Conservation (phyloP, 2,329 filamentous ascomycete genomes). For the Fusarium pseudoanthophilum region DNA sequence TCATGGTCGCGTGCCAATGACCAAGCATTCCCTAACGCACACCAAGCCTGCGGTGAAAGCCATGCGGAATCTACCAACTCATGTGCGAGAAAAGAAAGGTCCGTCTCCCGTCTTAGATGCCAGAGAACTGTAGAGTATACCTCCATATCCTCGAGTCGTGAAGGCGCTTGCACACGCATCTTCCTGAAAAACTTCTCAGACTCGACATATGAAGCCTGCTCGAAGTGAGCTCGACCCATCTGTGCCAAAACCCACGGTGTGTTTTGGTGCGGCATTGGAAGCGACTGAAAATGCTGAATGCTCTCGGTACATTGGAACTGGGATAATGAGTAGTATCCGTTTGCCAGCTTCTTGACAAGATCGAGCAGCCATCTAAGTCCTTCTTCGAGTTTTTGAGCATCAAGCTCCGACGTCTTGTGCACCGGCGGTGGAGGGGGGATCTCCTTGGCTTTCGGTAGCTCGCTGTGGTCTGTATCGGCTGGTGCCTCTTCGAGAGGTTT, state of each 20-base stretch:
- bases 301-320: constrained; percentile 84
- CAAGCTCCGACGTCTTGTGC: constrained; percentile 58
- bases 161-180: constrained; percentile 82
- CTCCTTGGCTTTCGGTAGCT: constrained; percentile 62
- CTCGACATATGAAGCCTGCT: constrained; percentile 86
- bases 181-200: constrained; percentile 87
- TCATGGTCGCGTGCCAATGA: constrained; percentile 93
- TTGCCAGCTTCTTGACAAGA: constrained; percentile 82
- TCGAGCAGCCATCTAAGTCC: constrained; percentile 81
- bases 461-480: constrained; percentile 76
- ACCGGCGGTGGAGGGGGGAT: constrained; percentile 50
- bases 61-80: constrained; percentile 88
- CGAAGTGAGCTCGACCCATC: constrained; percentile 90
- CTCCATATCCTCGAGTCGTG: constrained; percentile 93
- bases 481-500: constrained; percentile 76
- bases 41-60: constrained; percentile 95
- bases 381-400: constrained; percentile 76
- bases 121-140: constrained; percentile 99
- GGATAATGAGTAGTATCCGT: constrained; percentile 80
- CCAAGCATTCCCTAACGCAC: constrained; percentile 92
- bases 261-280: constrained; percentile 81
- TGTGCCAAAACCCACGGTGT: constrained; percentile 94
- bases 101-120: constrained; percentile 92
- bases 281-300: constrained; percentile 74
- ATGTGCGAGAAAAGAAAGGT: constrained; percentile 91